Conservation (phyloP, 768 basidiomycete genomes). For the Lactifluus echinatus region DNA sequence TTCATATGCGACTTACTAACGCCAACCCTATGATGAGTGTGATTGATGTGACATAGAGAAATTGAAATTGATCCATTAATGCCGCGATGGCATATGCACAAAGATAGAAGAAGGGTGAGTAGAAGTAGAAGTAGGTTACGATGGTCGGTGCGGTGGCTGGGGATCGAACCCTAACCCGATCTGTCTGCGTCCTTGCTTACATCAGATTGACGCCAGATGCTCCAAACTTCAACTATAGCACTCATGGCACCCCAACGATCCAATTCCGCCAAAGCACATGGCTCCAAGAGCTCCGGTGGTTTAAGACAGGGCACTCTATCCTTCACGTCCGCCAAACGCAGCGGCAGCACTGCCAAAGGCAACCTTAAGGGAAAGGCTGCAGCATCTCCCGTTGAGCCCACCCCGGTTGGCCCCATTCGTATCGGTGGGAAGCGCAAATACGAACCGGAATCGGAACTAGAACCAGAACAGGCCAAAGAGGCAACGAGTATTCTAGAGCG, state of each 20-base stretch:
- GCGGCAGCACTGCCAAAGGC: slow-evolving; percentile 11
- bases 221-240: neutral
- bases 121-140: no score
- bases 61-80: slow-evolving; percentile 9
- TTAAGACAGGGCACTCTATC: slow-evolving; percentile 17
- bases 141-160: no score
- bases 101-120: neutral
- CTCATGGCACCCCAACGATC: slow-evolving; percentile 16
- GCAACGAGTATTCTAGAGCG: neutral
- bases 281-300: neutral
- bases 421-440: slow-evolving; percentile 14
- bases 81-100: neutral
- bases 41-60: neutral
- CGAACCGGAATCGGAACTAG: slow-evolving; percentile 8
- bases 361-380: slow-evolving; percentile 13
- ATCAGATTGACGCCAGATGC: neutral
- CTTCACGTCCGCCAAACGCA: slow-evolving; percentile 20
- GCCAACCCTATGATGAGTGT: neutral
- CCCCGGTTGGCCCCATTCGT: slow-evolving; percentile 1
- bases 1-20: slow-evolving; percentile 5
- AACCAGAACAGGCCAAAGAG: neutral
- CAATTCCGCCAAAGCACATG: neutral
- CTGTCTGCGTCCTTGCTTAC: neutral
- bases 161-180: slow-evolving; percentile 25
- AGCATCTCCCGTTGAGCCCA: neutral